Evolutionary conservation across 129 eudicot genomes (phyloP).

Genomic region (Artemisia argyi): DNA sequence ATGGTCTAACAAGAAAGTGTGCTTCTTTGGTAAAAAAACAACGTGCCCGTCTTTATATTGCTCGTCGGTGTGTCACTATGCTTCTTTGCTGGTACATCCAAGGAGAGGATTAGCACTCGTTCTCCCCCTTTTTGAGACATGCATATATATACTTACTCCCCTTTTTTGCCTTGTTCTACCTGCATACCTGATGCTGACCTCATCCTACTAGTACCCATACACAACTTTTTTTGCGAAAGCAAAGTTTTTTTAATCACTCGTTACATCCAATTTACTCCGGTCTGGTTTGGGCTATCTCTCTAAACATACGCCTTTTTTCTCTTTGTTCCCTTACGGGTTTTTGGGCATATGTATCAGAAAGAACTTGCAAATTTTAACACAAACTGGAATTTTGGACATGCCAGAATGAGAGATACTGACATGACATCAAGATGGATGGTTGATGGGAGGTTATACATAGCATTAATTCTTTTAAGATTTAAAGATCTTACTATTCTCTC

Average conservation of each 20-base stretch:
- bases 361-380: constrained; percentile 7
- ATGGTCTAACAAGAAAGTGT: constrained; percentile 59
- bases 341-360: constrained; percentile 13
- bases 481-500: background rate
- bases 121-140: background rate
- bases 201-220: background rate
- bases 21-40: constrained; percentile 70
- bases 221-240: constrained; percentile 1
- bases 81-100: constrained; percentile 85
- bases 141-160: background rate
- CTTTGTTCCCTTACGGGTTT: constrained; percentile 9
- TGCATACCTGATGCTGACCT: background rate
- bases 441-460: no score
- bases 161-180: background rate
- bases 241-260: background rate
- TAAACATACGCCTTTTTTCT: background rate
- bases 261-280: background rate
- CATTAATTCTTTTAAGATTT: background rate
- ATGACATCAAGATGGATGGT: no score
- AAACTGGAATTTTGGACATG: constrained; percentile 17
- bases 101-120: constrained; percentile 48
- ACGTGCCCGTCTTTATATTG: constrained; percentile 71
- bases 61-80: constrained; percentile 84
- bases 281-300: background rate
- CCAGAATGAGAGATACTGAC: background rate